A percentile compares a stretch with the other conserved stretches of the same genome.
phyloP scores from a whole-genome alignment of 768 basidiomycete genomes.

The Tulasnella sp. region DNA sequence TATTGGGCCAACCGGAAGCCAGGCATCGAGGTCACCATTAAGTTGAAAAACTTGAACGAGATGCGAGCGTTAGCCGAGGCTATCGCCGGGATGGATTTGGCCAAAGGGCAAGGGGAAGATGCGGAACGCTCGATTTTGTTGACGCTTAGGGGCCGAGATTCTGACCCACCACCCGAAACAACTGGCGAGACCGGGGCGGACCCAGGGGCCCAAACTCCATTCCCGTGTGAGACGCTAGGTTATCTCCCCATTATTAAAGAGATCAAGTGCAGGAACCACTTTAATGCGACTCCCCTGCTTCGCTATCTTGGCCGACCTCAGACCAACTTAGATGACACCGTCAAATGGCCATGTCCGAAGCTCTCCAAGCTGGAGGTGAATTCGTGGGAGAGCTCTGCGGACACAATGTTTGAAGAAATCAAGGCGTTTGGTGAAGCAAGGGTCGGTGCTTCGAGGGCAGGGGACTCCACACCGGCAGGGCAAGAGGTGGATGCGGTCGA shows the following conservation, averaged over 20 bases:
- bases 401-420: not conserved
- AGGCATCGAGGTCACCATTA: not conserved
- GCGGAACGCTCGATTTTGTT: not conserved
- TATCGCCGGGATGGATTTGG: not conserved
- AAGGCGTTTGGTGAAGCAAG: not conserved
- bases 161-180: not conserved
- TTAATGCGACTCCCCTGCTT: not conserved
- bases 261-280: not conserved
- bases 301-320: not conserved
- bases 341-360: not conserved
- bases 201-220: not conserved
- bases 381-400: not conserved
- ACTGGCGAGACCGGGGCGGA: not conserved
- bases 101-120: not conserved
- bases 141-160: not conserved
- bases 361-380: not conserved
- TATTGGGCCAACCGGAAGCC: constrained; percentile 1
- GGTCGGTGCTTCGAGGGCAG: not conserved
- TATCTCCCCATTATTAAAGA: not conserved
- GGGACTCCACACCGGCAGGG: not conserved
- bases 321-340: not conserved
- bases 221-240: not conserved
- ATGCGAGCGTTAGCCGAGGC: not conserved
- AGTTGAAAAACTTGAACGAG: not conserved
- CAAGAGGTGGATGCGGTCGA: not conserved